Conservation (phyloP, 2,329 filamentous ascomycete genomes). For the Aureobasidium mangrovei region DNA sequence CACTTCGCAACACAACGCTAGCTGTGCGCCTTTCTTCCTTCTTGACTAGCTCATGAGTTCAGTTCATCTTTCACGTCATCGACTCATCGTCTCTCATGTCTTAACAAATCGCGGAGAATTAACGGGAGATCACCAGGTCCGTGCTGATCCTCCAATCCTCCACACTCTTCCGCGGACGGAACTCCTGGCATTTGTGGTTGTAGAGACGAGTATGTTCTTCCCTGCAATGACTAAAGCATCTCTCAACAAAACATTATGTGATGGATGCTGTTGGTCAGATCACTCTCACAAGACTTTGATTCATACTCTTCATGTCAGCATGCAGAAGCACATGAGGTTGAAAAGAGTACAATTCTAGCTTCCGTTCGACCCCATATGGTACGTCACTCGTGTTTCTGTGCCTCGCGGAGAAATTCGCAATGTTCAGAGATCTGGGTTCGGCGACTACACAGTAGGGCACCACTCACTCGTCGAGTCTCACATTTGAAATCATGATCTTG, state of each 20-base stretch:
- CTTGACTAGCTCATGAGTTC: no score
- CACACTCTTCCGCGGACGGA: neutral
- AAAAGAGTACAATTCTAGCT: slow-evolving; percentile 4
- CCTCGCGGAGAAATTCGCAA: neutral
- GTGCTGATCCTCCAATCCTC: neutral
- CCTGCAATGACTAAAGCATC: no score
- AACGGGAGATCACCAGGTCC: neutral
- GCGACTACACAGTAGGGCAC: neutral
- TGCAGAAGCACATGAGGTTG: neutral
- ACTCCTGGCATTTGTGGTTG: neutral
- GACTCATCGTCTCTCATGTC: no score
- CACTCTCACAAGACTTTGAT: neutral
- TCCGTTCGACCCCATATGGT: neutral
- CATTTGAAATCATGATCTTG: neutral
- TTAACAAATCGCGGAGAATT: neutral
- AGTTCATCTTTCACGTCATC: no score
- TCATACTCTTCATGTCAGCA: neutral
- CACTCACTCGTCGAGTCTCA: neutral
- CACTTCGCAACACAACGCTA: no score
- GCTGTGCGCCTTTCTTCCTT: no score
- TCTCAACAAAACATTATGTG: no score
- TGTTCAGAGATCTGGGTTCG: neutral
- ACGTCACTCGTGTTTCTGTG: slow-evolving; percentile 1
- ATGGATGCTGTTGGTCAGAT: no score
- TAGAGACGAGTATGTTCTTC: no score